phyloP scores from a whole-genome alignment of 2,329 filamentous ascomycete genomes.

The Xylaria sp. region DNA sequence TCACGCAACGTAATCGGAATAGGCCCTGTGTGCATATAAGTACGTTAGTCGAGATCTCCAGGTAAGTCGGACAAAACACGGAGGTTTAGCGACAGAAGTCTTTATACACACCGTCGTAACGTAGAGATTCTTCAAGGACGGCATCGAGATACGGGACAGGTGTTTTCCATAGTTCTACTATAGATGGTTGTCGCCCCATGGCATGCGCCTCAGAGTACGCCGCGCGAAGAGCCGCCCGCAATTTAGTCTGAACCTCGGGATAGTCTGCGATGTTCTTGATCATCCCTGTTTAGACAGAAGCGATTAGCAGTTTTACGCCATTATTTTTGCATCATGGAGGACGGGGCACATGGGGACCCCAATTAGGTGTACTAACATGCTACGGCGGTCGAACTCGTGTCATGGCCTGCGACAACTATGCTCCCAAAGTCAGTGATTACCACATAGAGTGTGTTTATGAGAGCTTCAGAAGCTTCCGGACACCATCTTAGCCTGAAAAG shows the following conservation, averaged over 20 bases:
- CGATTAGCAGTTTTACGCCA: neutral
- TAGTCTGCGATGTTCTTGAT: conserved; percentile 36
- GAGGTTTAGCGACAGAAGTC: neutral
- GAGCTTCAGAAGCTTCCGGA: neutral
- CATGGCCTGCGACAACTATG: conserved; percentile 41
- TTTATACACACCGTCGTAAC: conserved; percentile 63
- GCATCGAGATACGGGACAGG: conserved; percentile 79
- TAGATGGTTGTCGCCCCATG: conserved; percentile 31
- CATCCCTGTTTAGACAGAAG: conserved; percentile 26
- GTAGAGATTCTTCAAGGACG: conserved; percentile 80
- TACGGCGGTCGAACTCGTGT: conserved; percentile 40
- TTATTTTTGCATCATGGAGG: neutral
- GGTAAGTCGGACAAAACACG: neutral
- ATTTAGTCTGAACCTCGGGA: conserved; percentile 28
- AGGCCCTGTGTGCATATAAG: conserved; percentile 56
- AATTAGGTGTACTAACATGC: conserved; percentile 19
- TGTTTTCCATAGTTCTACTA: conserved; percentile 32
- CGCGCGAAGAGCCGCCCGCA: conserved; percentile 32
- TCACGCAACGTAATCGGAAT: conserved; percentile 77
- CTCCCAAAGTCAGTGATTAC: neutral
- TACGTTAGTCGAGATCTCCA: neutral
- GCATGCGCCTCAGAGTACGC: conserved; percentile 28
- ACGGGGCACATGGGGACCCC: too few species aligned
- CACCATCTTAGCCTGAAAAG: neutral
- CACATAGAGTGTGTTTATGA: neutral